These are phyloP conservation scores for Vitis amurensis DNA, from an alignment of 164 flowering plant genomes.

Conservation along the genomic window DNA sequence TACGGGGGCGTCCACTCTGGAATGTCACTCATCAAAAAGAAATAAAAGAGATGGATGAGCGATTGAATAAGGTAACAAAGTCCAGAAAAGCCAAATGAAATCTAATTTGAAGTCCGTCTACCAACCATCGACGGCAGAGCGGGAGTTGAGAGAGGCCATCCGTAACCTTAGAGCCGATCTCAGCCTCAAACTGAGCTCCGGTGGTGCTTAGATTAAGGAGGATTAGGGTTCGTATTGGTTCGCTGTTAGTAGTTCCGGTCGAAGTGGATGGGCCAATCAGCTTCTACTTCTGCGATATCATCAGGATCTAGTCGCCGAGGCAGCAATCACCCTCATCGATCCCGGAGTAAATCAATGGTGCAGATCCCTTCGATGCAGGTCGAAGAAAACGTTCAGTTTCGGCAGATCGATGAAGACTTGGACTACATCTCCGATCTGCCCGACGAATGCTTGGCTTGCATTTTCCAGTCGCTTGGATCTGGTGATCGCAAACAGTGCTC, in stretches of 20 bases:
- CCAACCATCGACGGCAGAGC: neutral
- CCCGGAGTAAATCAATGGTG: conserved; percentile 23
- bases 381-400: conserved; percentile 1
- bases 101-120: conserved; percentile 24
- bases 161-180: too few species aligned
- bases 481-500: conserved; percentile 52
- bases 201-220: neutral
- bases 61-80: too few species aligned
- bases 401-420: neutral
- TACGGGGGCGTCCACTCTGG: too few species aligned
- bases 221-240: neutral
- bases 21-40: neutral
- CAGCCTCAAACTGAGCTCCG: neutral
- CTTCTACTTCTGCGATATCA: conserved; percentile 34
- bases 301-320: conserved; percentile 30
- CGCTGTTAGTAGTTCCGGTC: neutral
- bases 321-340: conserved; percentile 19
- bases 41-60: neutral
- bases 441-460: conserved; percentile 50
- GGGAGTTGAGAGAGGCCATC: neutral
- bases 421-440: conserved; percentile 43
- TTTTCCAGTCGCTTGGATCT: conserved; percentile 51
- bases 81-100: conserved; percentile 20
- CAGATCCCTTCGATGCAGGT: conserved; percentile 19
- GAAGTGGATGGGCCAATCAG: conserved; percentile 59